Evolutionary conservation across 305 asterid genomes (phyloP), one percentile per base, ranked within the genome.

Genomic region (Fraxinus xanthoxyloides): DNA sequence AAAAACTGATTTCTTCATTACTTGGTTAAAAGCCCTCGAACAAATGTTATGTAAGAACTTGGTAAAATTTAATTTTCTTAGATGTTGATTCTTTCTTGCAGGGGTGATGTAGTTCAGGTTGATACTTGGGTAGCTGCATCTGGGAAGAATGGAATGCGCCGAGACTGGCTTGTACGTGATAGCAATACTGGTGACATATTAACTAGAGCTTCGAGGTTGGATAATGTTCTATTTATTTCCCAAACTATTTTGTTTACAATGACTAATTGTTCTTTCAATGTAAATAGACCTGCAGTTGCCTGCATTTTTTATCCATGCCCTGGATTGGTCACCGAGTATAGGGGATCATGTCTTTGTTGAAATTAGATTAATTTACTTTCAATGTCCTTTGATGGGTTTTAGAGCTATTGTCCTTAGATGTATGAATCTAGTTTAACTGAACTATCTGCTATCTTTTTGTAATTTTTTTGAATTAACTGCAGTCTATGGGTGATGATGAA

Each of bases 51-150:
- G 56, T 46, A 46, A 13, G 4, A 15, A 5, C 79, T 82, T 10
- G 46, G 4, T 32, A 5, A 48, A 35, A 31, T 43, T 72, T 72
- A 65, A 79, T 9, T 38, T 0, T 48, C 67, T 84, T 80, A 75
- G 73, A 81, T 83, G 34, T 83, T 28, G n/a, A 38, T 56, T 82
- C 65, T 82, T 80, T 84, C 38, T 79, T 83, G 72, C 89, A 96
- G 99, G 98, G 98, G 98, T 81, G 98, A 96, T 88, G 94, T 92
- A 84, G 98, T 94, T 86, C 98, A 94, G 87, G 95, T 96, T 24
- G 98, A 96, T 87, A 94, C 99, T 13, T 96, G 97, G 97, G 97
- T 94, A 56, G 97, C 97, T 77, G 98, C 95, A 82, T 93, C 98
- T 4, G 99, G 99, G 79, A 96, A 96, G 87, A 94, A 96, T 88